phyloP scores from a whole-genome alignment of 2,329 filamentous ascomycete genomes.

The Didymella pinodella region DNA sequence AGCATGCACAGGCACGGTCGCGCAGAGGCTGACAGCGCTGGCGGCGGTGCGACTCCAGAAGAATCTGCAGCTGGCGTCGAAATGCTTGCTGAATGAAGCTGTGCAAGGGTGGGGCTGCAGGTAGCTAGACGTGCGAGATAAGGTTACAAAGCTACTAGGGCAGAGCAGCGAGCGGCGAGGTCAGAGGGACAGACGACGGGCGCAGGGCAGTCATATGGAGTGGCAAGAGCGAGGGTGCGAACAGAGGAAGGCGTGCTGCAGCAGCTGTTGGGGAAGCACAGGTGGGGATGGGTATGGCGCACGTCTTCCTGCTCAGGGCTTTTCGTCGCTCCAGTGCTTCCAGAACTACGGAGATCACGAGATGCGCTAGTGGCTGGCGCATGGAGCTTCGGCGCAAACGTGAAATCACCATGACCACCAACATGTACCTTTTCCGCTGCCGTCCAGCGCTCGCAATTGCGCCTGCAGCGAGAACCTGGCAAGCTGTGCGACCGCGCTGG shows the following conservation, averaged over 20 bases:
- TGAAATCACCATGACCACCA: conserved; percentile 24
- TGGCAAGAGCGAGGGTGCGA: conserved; percentile 27
- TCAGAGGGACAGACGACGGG: conserved; percentile 16
- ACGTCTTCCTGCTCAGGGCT: conserved; percentile 18
- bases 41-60: conserved; percentile 4
- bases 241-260: conserved; percentile 25
- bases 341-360: conserved; percentile 11
- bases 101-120: conserved; percentile 20
- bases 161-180: conserved; percentile 13
- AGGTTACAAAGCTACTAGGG: conserved; percentile 16
- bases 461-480: conserved; percentile 18
- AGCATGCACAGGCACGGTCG: conserved; percentile 19
- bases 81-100: conserved; percentile 26
- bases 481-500: conserved; percentile 19
- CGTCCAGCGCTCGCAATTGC: conserved; percentile 17
- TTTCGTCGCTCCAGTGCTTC: conserved; percentile 15
- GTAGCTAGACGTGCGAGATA: conserved; percentile 20
- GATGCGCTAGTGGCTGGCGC: conserved; percentile 21
- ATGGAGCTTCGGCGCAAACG: conserved; percentile 10
- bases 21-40: conserved; percentile 17
- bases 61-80: conserved; percentile 10
- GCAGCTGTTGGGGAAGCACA: conserved; percentile 29
- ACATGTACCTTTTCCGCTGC: conserved; percentile 24
- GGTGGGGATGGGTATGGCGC: conserved; percentile 18
- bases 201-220: conserved; percentile 24